Evolutionary conservation across 331 rosid species (phyloP).

Genomic region (Phaseolus coccineus): DNA sequence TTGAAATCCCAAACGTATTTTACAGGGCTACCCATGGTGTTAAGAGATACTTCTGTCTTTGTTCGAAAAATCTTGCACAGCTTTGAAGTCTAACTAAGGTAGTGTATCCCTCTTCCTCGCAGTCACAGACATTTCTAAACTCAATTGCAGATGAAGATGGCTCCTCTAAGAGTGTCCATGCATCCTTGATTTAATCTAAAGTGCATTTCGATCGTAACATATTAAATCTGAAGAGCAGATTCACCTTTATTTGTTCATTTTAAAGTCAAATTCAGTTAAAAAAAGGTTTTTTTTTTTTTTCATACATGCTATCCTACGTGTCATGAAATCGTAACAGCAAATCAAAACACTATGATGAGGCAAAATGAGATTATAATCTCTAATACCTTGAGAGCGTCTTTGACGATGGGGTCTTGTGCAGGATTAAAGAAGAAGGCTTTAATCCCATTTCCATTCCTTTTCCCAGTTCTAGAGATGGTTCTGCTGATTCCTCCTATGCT

Average conservation of each 20-base stretch:
- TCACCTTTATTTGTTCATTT: neutral
- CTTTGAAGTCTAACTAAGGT: neutral
- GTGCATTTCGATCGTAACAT: neutral
- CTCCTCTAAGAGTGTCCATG: neutral
- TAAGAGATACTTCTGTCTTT: neutral
- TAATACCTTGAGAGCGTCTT: slow-evolving; percentile 78
- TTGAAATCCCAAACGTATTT: neutral
- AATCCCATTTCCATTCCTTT: slow-evolving; percentile 40
- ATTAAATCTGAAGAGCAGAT: neutral
- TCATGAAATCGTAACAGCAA: neutral
- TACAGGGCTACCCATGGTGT: slow-evolving; percentile 9
- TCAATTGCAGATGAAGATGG: slow-evolving; percentile 1
- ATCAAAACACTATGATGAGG: neutral
- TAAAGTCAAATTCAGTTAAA: neutral
- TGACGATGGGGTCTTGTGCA: slow-evolving; percentile 65
- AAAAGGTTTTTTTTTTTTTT: neutral
- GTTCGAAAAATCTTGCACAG: neutral
- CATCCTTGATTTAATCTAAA: neutral
- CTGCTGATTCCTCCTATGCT: slow-evolving; percentile 6
- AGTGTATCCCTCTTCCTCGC: neutral
- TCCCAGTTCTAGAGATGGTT: slow-evolving; percentile 25
- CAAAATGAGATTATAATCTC: too few relatives aligned
- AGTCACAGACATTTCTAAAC: neutral
- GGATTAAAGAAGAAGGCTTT: slow-evolving; percentile 73
- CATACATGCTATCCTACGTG: neutral